phyloP scores from a whole-genome alignment of 148 eudicot genomes.

The Camellia japonica region DNA sequence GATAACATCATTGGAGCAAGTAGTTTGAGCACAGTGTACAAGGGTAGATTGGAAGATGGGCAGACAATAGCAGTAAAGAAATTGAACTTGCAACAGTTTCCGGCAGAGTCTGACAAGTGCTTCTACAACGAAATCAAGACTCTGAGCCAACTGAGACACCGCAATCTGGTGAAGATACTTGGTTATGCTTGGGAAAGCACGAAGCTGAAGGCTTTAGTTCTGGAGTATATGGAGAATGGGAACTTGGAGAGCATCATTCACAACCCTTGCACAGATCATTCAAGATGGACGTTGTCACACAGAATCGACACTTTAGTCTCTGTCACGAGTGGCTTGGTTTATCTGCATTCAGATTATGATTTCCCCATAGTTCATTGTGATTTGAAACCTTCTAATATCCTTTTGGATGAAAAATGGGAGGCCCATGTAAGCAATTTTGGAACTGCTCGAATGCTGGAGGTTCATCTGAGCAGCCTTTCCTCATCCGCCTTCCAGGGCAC shows the following conservation, averaged over 20 bases:
- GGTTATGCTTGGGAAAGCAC: conserved; percentile 95
- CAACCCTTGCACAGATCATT: conserved; percentile 29
- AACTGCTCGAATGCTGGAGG: conserved; percentile 77
- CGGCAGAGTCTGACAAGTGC: conserved; percentile 65
- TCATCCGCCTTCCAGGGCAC: conserved; percentile 79
- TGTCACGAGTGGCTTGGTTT: conserved; percentile 62
- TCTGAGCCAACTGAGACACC: conserved; percentile 63
- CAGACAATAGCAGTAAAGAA: conserved; percentile 62
- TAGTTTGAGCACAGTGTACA: conserved; percentile 73
- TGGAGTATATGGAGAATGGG: conserved; percentile 92
- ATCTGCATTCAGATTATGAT: conserved; percentile 81
- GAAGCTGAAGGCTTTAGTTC: conserved; percentile 69
- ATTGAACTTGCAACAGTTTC: conserved; percentile 60
- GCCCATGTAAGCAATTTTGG: conserved; percentile 95
- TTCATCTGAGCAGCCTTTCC: conserved; percentile 45
- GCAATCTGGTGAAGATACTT: conserved; percentile 78
- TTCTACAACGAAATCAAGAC: conserved; percentile 72
- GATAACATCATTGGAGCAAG: conserved; percentile 60
- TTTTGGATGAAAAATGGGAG: conserved; percentile 63
- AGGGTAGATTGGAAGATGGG: conserved; percentile 60
- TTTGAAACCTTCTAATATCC: conserved; percentile 87
- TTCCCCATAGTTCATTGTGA: conserved; percentile 86
- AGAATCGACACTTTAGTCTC: conserved; percentile 58
- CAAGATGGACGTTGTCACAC: conserved; percentile 51
- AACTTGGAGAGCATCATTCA: conserved; percentile 72